Base-by-base conservation (phyloP, 2,329 filamentous ascomycete genomes). In the Fusarium sp. region DNA sequence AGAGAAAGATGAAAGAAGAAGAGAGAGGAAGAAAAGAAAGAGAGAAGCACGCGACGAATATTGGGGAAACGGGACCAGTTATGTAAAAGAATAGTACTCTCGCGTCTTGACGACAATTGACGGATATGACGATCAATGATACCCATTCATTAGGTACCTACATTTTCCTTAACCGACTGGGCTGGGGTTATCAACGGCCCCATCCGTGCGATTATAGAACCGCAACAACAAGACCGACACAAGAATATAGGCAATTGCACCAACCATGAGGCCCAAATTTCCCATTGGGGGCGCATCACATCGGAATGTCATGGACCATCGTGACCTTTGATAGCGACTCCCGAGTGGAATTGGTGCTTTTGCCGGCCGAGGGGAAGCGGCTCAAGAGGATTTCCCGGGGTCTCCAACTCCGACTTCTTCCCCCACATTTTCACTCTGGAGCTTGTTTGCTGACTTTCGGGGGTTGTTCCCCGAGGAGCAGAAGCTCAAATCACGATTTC, bases 331-430 rank as follows among this genome's bases (percentile, higher is more conserved):
- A 55, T 44, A 55, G 56, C 45, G 45, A 38, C 59, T 71, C 49
- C 70, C 68, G 67, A 71, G 50, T 68, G 8, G 17, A 53, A 56
- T 69, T 64, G 67, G 64, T 69, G 70, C 55, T 60, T 61, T 64
- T 73, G 73, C 73, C 74, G 71, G 73, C 73, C 75, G 74, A 77
- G 73, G 69, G 75, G 75, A 77, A 75, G 73, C 73, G 71, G 62
- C 55, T 68, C 75, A 80, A 80, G 78, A 80, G 76, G 78, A 80
- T 80, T 80, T 80, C 76, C 77, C 78, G 78, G 78, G 73, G 64
- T 62, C 60, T 63, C 62, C 64, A 65, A 69, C 65, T 58, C 73
- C 73, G 73, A 70, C 75, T 73, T 76, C 71, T 75, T 67, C 63
- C 73, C 73, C 73, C 73, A 75, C 73, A 74, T 40, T 67, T 65